phyloP scores from a whole-genome alignment of 305 asterid genomes.

The Solanum hybrid region DNA sequence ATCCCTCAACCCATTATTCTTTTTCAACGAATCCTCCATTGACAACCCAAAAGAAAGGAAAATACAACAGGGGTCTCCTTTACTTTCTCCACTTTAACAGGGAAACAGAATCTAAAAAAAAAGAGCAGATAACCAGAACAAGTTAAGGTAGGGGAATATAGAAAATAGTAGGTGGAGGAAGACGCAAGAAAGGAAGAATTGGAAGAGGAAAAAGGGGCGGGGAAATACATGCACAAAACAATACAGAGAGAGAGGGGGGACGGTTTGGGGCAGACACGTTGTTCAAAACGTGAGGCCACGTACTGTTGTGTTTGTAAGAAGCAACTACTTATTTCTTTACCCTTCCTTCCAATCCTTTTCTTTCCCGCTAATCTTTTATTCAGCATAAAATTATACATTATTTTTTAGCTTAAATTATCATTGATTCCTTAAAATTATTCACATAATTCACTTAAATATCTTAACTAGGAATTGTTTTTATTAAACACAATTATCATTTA shows the following conservation, averaged over 20 bases:
- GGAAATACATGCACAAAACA: not conserved
- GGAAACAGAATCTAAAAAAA: not conserved
- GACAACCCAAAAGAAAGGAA: not conserved
- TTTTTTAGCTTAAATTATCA: too few relatives aligned
- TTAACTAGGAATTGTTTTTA: too few relatives aligned
- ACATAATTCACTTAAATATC: too few relatives aligned
- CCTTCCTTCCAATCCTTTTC: too few relatives aligned
- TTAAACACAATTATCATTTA: too few relatives aligned
- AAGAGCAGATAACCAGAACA: not conserved
- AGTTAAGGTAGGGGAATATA: not conserved
- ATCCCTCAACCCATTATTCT: not conserved
- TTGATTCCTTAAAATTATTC: too few relatives aligned
- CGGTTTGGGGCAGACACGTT: not conserved
- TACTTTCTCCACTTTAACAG: not conserved
- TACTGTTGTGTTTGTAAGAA: not conserved
- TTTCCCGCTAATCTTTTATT: too few relatives aligned
- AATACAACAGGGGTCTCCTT: not conserved
- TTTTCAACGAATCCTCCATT: not conserved
- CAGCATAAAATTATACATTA: too few relatives aligned
- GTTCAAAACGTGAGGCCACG: not conserved
- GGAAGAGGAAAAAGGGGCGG: not conserved
- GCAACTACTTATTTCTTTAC: not conserved
- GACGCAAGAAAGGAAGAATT: not conserved
- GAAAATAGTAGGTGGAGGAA: not conserved
- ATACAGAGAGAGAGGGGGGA: not conserved